Evolutionary conservation across 306 rosid genomes (phyloP).

Genomic region (Prunus kanzakura): DNA sequence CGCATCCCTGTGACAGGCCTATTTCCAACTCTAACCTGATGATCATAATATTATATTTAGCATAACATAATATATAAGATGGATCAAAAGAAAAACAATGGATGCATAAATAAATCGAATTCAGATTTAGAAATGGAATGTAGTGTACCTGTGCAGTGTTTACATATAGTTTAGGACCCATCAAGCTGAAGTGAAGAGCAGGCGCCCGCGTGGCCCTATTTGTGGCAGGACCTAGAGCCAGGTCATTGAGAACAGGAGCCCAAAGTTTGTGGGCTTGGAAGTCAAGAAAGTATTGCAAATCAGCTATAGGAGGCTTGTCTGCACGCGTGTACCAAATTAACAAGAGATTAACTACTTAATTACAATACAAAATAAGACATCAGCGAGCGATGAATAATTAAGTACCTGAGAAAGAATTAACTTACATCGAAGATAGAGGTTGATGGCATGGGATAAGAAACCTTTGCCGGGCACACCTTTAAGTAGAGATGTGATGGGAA

Average conservation of each 20-base stretch:
- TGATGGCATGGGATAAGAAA: conserved; percentile 83
- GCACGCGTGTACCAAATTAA: conserved; percentile 12
- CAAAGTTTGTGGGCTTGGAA: conserved; percentile 75
- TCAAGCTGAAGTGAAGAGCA: conserved; percentile 56
- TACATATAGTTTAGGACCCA: conserved; percentile 82
- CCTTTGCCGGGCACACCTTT: conserved; percentile 77
- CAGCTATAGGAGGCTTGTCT: conserved; percentile 86
- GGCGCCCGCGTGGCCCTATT: conserved; percentile 47
- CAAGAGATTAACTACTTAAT: background rate
- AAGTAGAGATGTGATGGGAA: conserved; percentile 88
- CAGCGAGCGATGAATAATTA: background rate
- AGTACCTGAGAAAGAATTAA: background rate
- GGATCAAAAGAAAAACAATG: background rate
- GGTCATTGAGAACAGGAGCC: conserved; percentile 87
- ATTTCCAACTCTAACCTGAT: conserved; percentile 60
- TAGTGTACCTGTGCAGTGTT: conserved; percentile 56
- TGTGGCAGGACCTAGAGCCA: conserved; percentile 61
- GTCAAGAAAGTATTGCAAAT: conserved; percentile 79
- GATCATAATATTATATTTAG: background rate
- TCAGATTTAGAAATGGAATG: background rate
- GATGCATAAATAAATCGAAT: background rate
- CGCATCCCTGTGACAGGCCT: conserved; percentile 88
- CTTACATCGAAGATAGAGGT: conserved; percentile 91
- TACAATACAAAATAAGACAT: too few relatives aligned
- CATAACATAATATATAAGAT: background rate